Percentiles rank a stretch among this genome's conserved stretches.
These are phyloP conservation scores for Geranium brycei DNA, from an alignment of 345 rosid species.

Conservation along the genomic window DNA sequence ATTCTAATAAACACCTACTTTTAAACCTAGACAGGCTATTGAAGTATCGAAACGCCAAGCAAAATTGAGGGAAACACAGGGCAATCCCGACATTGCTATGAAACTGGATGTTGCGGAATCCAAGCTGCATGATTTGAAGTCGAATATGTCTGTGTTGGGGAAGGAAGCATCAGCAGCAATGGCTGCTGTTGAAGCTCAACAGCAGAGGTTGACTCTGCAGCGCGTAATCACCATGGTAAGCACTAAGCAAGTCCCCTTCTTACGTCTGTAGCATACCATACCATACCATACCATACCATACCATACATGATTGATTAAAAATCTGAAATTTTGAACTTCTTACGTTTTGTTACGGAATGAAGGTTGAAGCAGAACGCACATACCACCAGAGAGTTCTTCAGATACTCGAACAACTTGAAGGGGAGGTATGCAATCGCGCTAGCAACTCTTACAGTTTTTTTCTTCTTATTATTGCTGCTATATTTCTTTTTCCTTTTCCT, in stretches of 20 bases:
- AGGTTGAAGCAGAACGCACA: conserved; percentile 86
- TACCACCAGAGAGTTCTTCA: conserved; percentile 81
- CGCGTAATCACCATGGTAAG: conserved; percentile 82
- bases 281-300: too few relatives aligned
- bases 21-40: conserved; percentile 55
- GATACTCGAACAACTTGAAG: conserved; percentile 73
- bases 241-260: not conserved
- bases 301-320: too few relatives aligned
- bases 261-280: too few relatives aligned
- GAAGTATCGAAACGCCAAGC: conserved; percentile 87
- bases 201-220: conserved; percentile 83
- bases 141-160: conserved; percentile 66
- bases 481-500: conserved; percentile 2
- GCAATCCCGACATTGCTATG: conserved; percentile 49
- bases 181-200: conserved; percentile 91
- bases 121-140: conserved; percentile 68
- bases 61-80: conserved; percentile 62
- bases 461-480: not conserved
- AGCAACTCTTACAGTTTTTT: not conserved
- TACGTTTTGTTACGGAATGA: conserved; percentile 5
- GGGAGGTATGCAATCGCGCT: conserved; percentile 41
- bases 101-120: conserved; percentile 76
- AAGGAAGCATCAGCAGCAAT: conserved; percentile 87
- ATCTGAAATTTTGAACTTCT: not conserved
- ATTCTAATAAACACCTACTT: not conserved